Percentiles rank a stretch among this genome's conserved stretches.
Evolutionary conservation across 2,329 filamentous ascomycete genomes (phyloP).

Genomic region (Domatiomyces globalis): DNA sequence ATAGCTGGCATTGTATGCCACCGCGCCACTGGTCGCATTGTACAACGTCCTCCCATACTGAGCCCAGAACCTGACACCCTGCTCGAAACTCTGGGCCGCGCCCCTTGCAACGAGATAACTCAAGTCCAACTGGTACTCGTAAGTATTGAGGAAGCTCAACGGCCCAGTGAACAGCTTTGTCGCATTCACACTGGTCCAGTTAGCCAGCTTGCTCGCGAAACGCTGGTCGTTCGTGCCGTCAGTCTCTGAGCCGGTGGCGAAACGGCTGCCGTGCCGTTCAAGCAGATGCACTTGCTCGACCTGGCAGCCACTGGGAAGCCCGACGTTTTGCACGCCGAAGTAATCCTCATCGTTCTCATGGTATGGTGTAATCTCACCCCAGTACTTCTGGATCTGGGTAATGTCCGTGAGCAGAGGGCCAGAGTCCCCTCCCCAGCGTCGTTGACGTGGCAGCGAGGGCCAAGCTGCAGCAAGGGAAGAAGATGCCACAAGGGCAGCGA

Average conservation of each 20-base stretch:
- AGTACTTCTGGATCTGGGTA: constrained; percentile 26
- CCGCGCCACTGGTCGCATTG: constrained; percentile 34
- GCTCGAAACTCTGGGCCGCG: constrained; percentile 36
- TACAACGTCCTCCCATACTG: constrained; percentile 41
- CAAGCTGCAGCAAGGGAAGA: neutral
- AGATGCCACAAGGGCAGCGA: neutral
- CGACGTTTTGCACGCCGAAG: constrained; percentile 25
- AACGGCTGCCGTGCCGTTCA: constrained; percentile 42
- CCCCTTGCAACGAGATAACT: constrained; percentile 37
- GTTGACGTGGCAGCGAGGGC: neutral
- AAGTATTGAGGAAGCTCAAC: constrained; percentile 39
- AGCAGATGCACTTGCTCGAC: constrained; percentile 41
- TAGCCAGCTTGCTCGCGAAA: constrained; percentile 37
- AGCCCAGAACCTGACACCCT: constrained; percentile 41
- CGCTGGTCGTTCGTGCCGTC: constrained; percentile 37
- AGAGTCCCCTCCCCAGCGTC: neutral
- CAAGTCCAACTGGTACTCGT: constrained; percentile 34
- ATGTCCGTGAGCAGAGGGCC: constrained; percentile 21
- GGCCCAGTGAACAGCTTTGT: constrained; percentile 31
- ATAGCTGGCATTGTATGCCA: constrained; percentile 35
- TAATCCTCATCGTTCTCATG: constrained; percentile 31
- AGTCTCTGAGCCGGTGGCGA: constrained; percentile 32
- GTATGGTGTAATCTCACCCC: constrained; percentile 37
- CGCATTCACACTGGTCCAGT: constrained; percentile 29
- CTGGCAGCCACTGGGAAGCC: constrained; percentile 42